A percentile compares a stretch with the other conserved stretches of the same genome.
These are phyloP conservation scores for Bondarzewia mesenterica DNA, from an alignment of 1,284 basidiomycete genomes.

Conservation along the genomic window DNA sequence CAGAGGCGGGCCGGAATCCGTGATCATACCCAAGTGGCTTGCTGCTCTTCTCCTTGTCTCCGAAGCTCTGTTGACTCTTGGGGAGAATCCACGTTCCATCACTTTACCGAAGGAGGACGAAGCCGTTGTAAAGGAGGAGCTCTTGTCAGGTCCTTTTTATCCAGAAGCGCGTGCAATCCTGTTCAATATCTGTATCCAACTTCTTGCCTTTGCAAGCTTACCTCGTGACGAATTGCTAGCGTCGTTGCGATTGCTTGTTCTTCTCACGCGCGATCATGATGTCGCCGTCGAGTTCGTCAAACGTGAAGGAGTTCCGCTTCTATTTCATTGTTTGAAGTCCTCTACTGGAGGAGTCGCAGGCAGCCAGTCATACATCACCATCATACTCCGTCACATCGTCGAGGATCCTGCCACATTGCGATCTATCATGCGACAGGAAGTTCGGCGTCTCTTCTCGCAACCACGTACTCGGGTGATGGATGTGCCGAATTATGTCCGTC, in stretches of 20 bases:
- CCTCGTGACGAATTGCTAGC: conserved; percentile 78
- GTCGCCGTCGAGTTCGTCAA: conserved; percentile 57
- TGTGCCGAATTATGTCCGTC: conserved; percentile 65
- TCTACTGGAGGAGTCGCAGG: conserved; percentile 40
- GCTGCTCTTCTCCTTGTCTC: conserved; percentile 75
- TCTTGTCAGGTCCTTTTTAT: conserved; percentile 54
- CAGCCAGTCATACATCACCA: conserved; percentile 79
- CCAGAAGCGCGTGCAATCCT: conserved; percentile 54
- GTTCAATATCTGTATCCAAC: conserved; percentile 66
- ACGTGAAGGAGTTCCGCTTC: conserved; percentile 50
- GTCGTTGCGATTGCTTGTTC: conserved; percentile 69
- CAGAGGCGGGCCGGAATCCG: conserved; percentile 41
- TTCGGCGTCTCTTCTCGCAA: conserved; percentile 70
- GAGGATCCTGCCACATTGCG: conserved; percentile 70
- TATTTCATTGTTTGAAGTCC: conserved; percentile 62
- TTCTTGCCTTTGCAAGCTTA: conserved; percentile 54
- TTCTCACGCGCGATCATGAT: conserved; percentile 68
- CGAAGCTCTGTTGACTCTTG: conserved; percentile 72
- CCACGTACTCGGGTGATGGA: conserved; percentile 69
- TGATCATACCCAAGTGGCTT: conserved; percentile 71
- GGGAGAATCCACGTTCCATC: conserved; percentile 62
- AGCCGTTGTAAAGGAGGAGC: conserved; percentile 38
- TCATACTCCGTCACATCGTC: conserved; percentile 85
- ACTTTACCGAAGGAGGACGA: conserved; percentile 63
- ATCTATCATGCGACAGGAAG: conserved; percentile 74